These are phyloP conservation scores for Gliomastix tumulicola DNA, from an alignment of 2,329 filamentous ascomycete species.

Conservation along the genomic window DNA sequence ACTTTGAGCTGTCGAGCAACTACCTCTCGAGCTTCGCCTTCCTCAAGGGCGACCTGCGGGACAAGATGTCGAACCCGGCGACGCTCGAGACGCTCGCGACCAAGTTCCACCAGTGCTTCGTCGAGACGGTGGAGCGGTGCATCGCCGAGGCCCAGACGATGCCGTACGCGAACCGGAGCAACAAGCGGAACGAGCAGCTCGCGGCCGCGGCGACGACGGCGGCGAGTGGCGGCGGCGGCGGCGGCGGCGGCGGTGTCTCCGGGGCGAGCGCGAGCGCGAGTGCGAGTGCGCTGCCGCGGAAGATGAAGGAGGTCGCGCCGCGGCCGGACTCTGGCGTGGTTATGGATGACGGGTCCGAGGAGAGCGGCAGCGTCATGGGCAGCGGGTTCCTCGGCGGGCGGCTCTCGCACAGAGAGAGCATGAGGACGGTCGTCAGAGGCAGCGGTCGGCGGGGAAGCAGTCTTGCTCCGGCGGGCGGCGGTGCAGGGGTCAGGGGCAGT, in stretches of 20 bases:
- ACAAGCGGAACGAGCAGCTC: slow-evolving; percentile 21
- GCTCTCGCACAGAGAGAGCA: slow-evolving; percentile 19
- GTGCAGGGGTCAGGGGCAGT: too few species aligned
- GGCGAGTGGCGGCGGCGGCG: not conserved
- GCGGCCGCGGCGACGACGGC: not conserved
- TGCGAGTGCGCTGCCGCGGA: slow-evolving; percentile 9
- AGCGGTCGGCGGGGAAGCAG: slow-evolving; percentile 2
- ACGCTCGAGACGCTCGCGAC: slow-evolving; percentile 29
- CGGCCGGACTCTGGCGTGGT: slow-evolving; percentile 30
- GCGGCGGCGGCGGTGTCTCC: not conserved
- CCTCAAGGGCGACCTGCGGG: slow-evolving; percentile 22
- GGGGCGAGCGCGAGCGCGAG: not conserved
- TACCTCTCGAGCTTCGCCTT: slow-evolving; percentile 24
- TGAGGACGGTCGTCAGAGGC: slow-evolving; percentile 18
- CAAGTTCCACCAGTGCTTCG: slow-evolving; percentile 31
- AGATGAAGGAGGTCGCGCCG: slow-evolving; percentile 15
- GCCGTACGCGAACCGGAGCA: slow-evolving; percentile 32
- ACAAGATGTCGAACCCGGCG: slow-evolving; percentile 27
- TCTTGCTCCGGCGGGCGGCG: too few species aligned
- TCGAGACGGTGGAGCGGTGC: slow-evolving; percentile 29
- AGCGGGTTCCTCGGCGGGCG: too few species aligned
- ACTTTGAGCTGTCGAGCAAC: slow-evolving; percentile 26
- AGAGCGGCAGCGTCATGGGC: slow-evolving; percentile 21
- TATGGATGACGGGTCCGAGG: slow-evolving; percentile 29
- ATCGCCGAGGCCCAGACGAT: slow-evolving; percentile 23